Base-by-base conservation (phyloP, 2,329 filamentous ascomycete genomes). In the Colletotrichum sp. region DNA sequence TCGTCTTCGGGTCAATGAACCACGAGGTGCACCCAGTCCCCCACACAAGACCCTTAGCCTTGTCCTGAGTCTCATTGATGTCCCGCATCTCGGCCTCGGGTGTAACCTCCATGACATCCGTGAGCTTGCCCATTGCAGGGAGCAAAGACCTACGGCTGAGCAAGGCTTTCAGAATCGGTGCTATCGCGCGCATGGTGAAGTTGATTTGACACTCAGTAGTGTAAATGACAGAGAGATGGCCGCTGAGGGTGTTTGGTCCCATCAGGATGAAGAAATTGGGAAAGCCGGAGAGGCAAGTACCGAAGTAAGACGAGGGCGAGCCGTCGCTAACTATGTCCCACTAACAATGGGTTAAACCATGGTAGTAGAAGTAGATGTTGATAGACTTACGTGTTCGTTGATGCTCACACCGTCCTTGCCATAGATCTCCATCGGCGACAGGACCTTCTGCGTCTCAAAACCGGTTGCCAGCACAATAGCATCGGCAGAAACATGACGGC, bases 21-120 rank as follows among this genome's bases (percentile, higher is more conserved):
- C 89, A 91, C n/a, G 85, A 87, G 2, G 85, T 87, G 77, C 89
- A 91, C 0, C 89, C 89, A 2, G 85, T 85, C 0, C 84, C 80
- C 87, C 87, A 91, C 1, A 90, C 89, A 1, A 90, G 79, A 44
- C 82, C 82, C 62, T 82, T 86, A 4, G 44, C 44, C 44, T 52
- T 52, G 8, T 52, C n/a, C 44, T 52, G 44, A 13, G 44, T 52
- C 44, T 52, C 44, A 6, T 49, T 21, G n/a, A 49, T 49, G 44
- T 49, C 44, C 44, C 18, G 44, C n/a, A 21, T 49, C 44, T 49
- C 44, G 44, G 44, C 44, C 44, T 52, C 44, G 10, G 44, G n/a
- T 21, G 10, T 13, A 13, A 52, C n/a, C 10, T 52, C 44, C 44
- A 52, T 21, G 6, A 52, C 44, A 52, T 21, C 44, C 44, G 44